Evolutionary conservation across 108 stramenopile species (phyloP).

Genomic region (Pseudonitzschia multistriata): DNA sequence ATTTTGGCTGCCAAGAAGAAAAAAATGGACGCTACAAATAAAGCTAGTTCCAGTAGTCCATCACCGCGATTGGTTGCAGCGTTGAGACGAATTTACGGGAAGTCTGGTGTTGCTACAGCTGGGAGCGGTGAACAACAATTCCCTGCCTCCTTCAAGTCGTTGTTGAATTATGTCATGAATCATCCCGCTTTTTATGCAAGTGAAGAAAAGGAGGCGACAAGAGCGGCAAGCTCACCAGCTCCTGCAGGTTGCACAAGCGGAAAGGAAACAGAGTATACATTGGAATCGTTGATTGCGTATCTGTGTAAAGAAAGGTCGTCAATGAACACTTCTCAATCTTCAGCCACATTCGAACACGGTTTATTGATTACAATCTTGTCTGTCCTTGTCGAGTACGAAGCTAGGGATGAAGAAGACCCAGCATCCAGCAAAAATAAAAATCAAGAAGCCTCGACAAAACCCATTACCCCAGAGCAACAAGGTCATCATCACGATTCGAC

Average conservation of each 20-base stretch:
- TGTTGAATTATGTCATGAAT: slow-evolving; percentile 36
- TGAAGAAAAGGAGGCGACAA: slow-evolving; percentile 2
- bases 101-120: neutral
- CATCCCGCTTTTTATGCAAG: slow-evolving; percentile 35
- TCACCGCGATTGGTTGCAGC: slow-evolving; percentile 59
- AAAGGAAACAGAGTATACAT: slow-evolving; percentile 17
- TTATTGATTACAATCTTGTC: slow-evolving; percentile 64
- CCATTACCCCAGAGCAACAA: neutral
- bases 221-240: neutral
- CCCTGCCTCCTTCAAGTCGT: slow-evolving; percentile 20
- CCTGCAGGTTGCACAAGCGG: neutral
- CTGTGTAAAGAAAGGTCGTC: slow-evolving; percentile 31
- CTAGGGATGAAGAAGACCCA: neutral
- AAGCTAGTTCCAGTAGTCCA: slow-evolving; percentile 22
- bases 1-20: slow-evolving; percentile 42
- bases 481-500: slow-evolving; percentile 6
- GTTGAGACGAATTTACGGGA: slow-evolving; percentile 38
- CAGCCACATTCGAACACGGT: slow-evolving; percentile 34
- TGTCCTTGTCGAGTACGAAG: slow-evolving; percentile 29
- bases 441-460: neutral
- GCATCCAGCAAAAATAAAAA: neutral
- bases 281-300: slow-evolving; percentile 60
- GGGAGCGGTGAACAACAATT: slow-evolving; percentile 1
- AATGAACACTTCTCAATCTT: slow-evolving; percentile 12
- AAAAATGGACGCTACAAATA: neutral